phyloP scores from a whole-genome alignment of 768 basidiomycete genomes.

The Suillus plorans region DNA sequence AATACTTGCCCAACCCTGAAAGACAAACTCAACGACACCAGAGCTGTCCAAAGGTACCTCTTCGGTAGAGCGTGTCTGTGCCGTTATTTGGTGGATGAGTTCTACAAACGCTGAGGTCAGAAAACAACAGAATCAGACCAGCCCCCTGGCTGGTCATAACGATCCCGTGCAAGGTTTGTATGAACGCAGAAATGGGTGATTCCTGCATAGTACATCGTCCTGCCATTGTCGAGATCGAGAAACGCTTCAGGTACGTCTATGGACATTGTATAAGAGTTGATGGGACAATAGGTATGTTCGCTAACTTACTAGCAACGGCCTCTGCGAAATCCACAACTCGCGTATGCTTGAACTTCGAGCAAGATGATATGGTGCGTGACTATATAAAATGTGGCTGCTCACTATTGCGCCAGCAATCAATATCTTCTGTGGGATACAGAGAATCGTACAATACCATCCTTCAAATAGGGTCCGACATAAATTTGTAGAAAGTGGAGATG shows the following conservation, averaged over 20 bases:
- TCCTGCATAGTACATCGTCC: conserved; percentile 36
- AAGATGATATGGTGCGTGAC: too few relatives aligned
- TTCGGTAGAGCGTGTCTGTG: too few relatives aligned
- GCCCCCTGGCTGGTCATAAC: not conserved
- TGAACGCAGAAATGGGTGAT: not conserved
- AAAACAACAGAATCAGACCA: not conserved
- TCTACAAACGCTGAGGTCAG: not conserved
- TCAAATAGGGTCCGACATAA: too few relatives aligned
- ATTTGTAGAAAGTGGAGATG: not conserved
- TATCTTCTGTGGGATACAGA: not conserved
- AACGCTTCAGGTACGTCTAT: too few relatives aligned
- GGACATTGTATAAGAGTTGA: conserved; percentile 20
- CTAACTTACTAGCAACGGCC: not conserved
- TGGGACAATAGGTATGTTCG: not conserved
- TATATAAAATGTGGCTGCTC: not conserved
- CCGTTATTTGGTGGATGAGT: too few relatives aligned
- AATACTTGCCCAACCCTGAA: not conserved
- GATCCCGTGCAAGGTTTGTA: not conserved
- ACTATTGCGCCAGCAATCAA: not conserved
- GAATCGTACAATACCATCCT: not conserved
- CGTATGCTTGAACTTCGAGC: too few relatives aligned
- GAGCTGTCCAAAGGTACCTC: conserved; percentile 27
- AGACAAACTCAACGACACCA: conserved; percentile 34
- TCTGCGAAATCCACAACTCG: not conserved
- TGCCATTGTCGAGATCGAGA: conserved; percentile 62